These are phyloP conservation scores for Suillus discolor DNA, from an alignment of 768 basidiomycete species.

Conservation along the genomic window DNA sequence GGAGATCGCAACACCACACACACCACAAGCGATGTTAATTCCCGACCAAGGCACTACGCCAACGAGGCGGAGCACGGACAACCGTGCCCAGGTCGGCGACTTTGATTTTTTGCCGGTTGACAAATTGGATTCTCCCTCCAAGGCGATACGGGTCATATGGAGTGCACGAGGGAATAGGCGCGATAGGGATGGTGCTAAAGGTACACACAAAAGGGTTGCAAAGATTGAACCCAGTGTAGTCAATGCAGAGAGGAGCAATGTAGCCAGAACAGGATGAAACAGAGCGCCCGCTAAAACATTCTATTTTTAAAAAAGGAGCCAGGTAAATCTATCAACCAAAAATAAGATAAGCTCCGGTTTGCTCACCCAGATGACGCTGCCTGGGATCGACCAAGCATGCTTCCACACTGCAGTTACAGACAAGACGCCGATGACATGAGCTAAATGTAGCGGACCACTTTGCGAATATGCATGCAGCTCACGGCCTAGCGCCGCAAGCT, in stretches of 20 bases:
- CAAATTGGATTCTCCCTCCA: slow-evolving; percentile 66
- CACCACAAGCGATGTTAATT: slow-evolving; percentile 95
- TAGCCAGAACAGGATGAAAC: slow-evolving; percentile 81
- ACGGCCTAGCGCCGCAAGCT: slow-evolving; percentile 72
- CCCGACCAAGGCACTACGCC: slow-evolving; percentile 97
- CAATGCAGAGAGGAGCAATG: slow-evolving; percentile 77
- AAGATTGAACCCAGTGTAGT: slow-evolving; percentile 87
- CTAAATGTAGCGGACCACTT: slow-evolving; percentile 60
- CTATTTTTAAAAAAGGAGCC: slow-evolving; percentile 39
- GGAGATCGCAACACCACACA: slow-evolving; percentile 74
- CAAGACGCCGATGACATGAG: slow-evolving; percentile 83
- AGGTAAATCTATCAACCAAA: slow-evolving; percentile 18
- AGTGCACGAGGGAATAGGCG: slow-evolving; percentile 83
- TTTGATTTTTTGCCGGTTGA: slow-evolving; percentile 37
- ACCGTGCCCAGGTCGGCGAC: slow-evolving; percentile 73
- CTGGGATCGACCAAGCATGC: slow-evolving; percentile 96
- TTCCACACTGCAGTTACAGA: slow-evolving; percentile 90
- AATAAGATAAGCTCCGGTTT: slow-evolving; percentile 6
- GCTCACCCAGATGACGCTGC: slow-evolving; percentile 88
- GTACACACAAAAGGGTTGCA: slow-evolving; percentile 78
- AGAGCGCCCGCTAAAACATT: slow-evolving; percentile 90
- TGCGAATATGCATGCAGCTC: slow-evolving; percentile 81
- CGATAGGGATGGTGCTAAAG: slow-evolving; percentile 82
- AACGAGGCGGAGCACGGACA: slow-evolving; percentile 85
- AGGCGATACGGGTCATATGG: slow-evolving; percentile 78